Conservation (phyloP, 2,329 filamentous ascomycete genomes). For the Ophiostoma perfectum region DNA sequence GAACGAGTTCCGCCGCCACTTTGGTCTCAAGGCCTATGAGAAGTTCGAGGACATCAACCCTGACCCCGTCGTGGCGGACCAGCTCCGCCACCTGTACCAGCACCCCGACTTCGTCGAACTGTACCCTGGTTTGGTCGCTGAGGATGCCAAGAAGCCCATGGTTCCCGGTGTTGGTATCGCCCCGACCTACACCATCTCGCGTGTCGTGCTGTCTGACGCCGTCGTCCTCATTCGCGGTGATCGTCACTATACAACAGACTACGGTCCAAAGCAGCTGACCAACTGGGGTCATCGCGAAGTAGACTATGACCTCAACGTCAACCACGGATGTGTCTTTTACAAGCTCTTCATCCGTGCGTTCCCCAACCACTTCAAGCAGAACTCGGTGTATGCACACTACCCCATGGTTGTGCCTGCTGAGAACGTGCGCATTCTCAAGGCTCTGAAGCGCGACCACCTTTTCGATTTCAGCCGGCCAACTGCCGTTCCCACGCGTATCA, state of each 20-base stretch:
- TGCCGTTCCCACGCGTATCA: constrained; percentile 45
- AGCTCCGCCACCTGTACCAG: constrained; percentile 64
- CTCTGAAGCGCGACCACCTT: constrained; percentile 59
- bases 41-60: constrained; percentile 81
- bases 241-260: constrained; percentile 73
- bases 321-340: constrained; percentile 80
- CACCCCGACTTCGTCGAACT: constrained; percentile 76
- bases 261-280: constrained; percentile 66
- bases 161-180: constrained; percentile 67
- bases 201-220: constrained; percentile 71
- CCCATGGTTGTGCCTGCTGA: constrained; percentile 66
- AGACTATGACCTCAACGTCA: constrained; percentile 63
- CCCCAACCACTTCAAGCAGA: constrained; percentile 69
- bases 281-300: constrained; percentile 80
- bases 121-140: constrained; percentile 71
- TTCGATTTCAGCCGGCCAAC: constrained; percentile 65
- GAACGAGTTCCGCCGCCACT: constrained; percentile 82
- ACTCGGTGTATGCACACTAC: constrained; percentile 78
- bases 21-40: constrained; percentile 67
- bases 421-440: constrained; percentile 64
- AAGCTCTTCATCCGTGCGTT: constrained; percentile 77
- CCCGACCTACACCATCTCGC: constrained; percentile 69
- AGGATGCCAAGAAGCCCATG: constrained; percentile 70
- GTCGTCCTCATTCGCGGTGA: constrained; percentile 74
- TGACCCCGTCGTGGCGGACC: constrained; percentile 62